Conservation (phyloP, 2,329 filamentous ascomycete genomes). For the Hypoxylon sp. region DNA sequence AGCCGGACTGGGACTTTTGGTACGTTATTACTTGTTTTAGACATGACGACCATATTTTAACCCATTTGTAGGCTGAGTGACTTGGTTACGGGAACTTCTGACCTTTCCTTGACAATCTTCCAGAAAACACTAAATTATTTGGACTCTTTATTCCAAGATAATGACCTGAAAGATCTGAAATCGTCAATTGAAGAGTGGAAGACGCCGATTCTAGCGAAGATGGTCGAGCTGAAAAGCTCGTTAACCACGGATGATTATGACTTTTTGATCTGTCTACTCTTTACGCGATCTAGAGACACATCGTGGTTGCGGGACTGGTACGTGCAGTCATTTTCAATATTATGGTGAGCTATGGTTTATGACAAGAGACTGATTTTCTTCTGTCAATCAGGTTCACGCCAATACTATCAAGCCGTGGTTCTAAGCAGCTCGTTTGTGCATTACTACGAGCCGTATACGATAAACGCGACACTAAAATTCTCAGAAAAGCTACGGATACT, state of each 20-base stretch:
- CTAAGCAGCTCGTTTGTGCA: conserved; percentile 11
- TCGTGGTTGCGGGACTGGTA: conserved; percentile 27
- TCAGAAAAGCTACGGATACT: conserved; percentile 1
- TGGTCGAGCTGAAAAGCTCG: neutral
- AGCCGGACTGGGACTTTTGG: conserved; percentile 31
- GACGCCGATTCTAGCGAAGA: neutral
- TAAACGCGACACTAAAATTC: conserved; percentile 1
- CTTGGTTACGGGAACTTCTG: neutral
- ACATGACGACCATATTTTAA: conserved; percentile 9
- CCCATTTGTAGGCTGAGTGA: conserved; percentile 22
- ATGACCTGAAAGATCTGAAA: conserved; percentile 19
- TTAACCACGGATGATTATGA: conserved; percentile 14
- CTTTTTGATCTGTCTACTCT: conserved; percentile 17
- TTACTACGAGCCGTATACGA: conserved; percentile 14
- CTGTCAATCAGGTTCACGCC: conserved; percentile 16
- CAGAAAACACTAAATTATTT: conserved; percentile 2
- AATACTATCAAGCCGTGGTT: conserved; percentile 6
- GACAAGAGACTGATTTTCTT: conserved; percentile 20
- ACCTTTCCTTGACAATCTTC: neutral
- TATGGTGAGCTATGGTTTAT: neutral
- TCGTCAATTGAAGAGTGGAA: conserved; percentile 27
- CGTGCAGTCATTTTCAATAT: neutral
- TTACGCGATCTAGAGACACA: conserved; percentile 4
- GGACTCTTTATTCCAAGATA: conserved; percentile 4
- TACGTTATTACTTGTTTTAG: neutral